phyloP scores from a whole-genome alignment of 2,329 filamentous ascomycete genomes.

The Hypocrella siamensis region DNA sequence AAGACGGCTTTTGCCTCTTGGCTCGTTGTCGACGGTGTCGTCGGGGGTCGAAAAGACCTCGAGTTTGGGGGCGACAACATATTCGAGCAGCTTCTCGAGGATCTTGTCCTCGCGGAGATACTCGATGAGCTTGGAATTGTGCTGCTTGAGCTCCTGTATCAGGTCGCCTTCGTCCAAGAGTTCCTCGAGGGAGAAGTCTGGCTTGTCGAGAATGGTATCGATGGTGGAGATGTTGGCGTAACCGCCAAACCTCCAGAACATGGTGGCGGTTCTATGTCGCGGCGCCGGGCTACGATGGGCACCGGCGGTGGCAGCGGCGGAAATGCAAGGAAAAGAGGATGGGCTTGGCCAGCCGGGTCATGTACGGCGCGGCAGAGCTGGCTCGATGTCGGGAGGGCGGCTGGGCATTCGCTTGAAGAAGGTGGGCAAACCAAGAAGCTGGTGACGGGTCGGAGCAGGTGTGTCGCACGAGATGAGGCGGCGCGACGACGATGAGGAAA shows the following conservation, averaged over 20 bases:
- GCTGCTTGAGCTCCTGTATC: slow-evolving; percentile 94
- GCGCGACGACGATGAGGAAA: not conserved
- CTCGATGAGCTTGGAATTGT: slow-evolving; percentile 95
- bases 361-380: slow-evolving; percentile 5
- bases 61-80: slow-evolving; percentile 70
- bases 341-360: slow-evolving; percentile 6
- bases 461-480: not conserved
- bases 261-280: slow-evolving; percentile 38
- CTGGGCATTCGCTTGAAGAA: slow-evolving; percentile 4
- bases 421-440: slow-evolving; percentile 1
- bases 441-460: not conserved
- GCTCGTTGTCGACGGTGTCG: slow-evolving; percentile 34
- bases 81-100: slow-evolving; percentile 72
- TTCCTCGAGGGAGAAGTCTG: slow-evolving; percentile 90
- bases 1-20: slow-evolving; percentile 27
- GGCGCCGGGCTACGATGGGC: slow-evolving; percentile 15
- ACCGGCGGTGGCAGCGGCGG: slow-evolving; percentile 13
- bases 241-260: slow-evolving; percentile 99
- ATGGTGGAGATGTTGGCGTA: slow-evolving; percentile 96
- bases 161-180: slow-evolving; percentile 90
- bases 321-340: slow-evolving; percentile 6
- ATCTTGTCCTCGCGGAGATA: slow-evolving; percentile 80
- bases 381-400: slow-evolving; percentile 1
- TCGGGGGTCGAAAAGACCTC: slow-evolving; percentile 36
- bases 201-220: slow-evolving; percentile 91